phyloP scores from a whole-genome alignment of 129 eudicot genomes.

The Chrysanthemum makinoi region DNA sequence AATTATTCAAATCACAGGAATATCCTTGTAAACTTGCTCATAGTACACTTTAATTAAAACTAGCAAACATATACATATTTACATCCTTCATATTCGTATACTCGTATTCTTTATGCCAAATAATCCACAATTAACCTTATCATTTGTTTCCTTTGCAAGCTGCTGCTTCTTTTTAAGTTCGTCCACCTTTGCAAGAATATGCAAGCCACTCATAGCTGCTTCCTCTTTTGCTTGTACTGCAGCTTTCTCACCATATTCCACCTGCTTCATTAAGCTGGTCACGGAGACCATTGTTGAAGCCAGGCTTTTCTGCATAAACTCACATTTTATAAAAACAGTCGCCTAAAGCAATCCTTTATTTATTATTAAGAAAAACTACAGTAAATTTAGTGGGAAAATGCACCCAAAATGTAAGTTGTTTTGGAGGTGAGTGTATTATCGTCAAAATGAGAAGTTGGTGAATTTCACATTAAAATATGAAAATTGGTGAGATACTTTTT shows the following conservation, averaged over 20 bases:
- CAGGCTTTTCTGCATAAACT: constrained; percentile 40
- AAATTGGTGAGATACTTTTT: too few species aligned
- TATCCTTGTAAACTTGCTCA: too few species aligned
- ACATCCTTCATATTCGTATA: too few species aligned
- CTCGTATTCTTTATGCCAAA: too few species aligned
- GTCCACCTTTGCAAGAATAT: constrained; percentile 39
- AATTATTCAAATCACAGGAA: not conserved
- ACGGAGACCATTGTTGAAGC: constrained; percentile 45
- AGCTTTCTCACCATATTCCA: constrained; percentile 55
- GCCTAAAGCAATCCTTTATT: too few species aligned
- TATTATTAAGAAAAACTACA: too few species aligned
- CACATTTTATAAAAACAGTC: too few species aligned
- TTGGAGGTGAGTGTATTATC: too few species aligned
- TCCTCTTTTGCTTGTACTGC: constrained; percentile 52
- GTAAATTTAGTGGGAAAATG: too few species aligned
- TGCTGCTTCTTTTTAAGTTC: constrained; percentile 44
- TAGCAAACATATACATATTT: not conserved
- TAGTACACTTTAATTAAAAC: not conserved
- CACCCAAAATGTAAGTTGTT: too few species aligned
- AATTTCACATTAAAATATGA: too few species aligned
- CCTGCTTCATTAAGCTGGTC: constrained; percentile 53
- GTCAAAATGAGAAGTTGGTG: too few species aligned
- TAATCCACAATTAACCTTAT: constrained; percentile 14
- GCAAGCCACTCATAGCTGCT: constrained; percentile 43
- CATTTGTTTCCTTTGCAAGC: constrained; percentile 66